Evolutionary conservation across 768 basidiomycete genomes (phyloP).

Genomic region (Macrolepiota albuminosa): DNA sequence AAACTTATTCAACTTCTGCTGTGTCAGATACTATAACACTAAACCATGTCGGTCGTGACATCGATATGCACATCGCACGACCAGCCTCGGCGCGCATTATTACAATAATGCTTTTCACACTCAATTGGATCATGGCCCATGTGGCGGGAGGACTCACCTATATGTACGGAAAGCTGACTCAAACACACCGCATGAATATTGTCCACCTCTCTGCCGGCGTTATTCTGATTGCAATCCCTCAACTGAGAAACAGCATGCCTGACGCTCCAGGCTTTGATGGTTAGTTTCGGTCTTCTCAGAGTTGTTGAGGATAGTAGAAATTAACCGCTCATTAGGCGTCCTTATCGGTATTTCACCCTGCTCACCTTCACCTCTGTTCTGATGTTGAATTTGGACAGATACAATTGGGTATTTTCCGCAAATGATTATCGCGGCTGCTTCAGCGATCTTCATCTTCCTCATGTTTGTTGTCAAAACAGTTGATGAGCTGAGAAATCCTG

Average conservation of each 20-base stretch:
- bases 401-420: slow-evolving; percentile 54
- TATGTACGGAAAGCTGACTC: slow-evolving; percentile 28
- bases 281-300: background rate
- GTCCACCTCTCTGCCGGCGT: background rate
- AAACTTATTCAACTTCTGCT: background rate
- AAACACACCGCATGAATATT: background rate
- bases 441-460: slow-evolving; percentile 36
- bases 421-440: slow-evolving; percentile 42
- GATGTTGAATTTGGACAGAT: slow-evolving; percentile 25
- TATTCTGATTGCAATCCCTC: background rate
- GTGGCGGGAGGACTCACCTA: slow-evolving; percentile 41
- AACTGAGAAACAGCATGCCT: background rate
- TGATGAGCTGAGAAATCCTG: background rate
- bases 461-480: slow-evolving; percentile 29
- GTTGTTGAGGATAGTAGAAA: no score
- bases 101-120: slow-evolving; percentile 39
- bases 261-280: background rate
- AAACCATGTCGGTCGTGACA: background rate
- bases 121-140: slow-evolving; percentile 54
- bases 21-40: background rate
- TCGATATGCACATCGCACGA: background rate
- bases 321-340: background rate
- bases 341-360: background rate
- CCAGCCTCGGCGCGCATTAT: slow-evolving; percentile 20
- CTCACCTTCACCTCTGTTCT: background rate